Base-by-base conservation (phyloP, 2,329 filamentous ascomycete species). In the Didymella arachidicola region DNA sequence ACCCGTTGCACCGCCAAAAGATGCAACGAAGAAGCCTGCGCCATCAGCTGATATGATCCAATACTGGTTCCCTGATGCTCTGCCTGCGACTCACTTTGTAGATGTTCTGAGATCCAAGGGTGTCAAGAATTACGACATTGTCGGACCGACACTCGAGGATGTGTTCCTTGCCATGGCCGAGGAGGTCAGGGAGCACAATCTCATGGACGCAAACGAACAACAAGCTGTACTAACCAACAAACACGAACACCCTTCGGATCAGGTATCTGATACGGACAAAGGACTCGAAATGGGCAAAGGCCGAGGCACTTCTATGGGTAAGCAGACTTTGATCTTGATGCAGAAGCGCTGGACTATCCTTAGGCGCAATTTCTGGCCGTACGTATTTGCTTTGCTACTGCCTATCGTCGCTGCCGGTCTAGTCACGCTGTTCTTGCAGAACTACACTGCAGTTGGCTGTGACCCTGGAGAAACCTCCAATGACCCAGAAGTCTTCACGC, bases 121-220 rank as follows among this genome's bases (percentile, higher is more conserved):
- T 0, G 83, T 96, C 39, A 82, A 82, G 16, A 90, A 96, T 57
- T 97, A 96, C 73, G 88, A 93, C 57, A 90, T 97, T 65, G 90
- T 90, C 16, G 92, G 92, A 0, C 94, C 93, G 0, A 96, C 92
- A 0, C 93, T 97, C 39, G 94, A 97, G 73, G 93, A 97, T 66
- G 93, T 97, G 0, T 97, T 97, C 76, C 79, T 97, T 25, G 89
- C 91, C 64, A 83, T 97, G 38, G 92, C 93, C 0, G 91, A 94
- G 70, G 93, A 97, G 73, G 84, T 92, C 59, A 84, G 82, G 56
- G 83, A 82, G 6, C 85, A 89, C 63, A 62, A 73, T 12, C 65
- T 74, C 5, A 65, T 71, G 64, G 67, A 69, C 34, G 66, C 67
- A 18, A 67, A 60, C 6, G 69, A 73, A 27, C 56, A 64, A 36